Percentiles rank a stretch among this genome's conserved stretches.
Evolutionary conservation across 305 asterid species (phyloP).

Genomic region (Plantago coronopus): DNA sequence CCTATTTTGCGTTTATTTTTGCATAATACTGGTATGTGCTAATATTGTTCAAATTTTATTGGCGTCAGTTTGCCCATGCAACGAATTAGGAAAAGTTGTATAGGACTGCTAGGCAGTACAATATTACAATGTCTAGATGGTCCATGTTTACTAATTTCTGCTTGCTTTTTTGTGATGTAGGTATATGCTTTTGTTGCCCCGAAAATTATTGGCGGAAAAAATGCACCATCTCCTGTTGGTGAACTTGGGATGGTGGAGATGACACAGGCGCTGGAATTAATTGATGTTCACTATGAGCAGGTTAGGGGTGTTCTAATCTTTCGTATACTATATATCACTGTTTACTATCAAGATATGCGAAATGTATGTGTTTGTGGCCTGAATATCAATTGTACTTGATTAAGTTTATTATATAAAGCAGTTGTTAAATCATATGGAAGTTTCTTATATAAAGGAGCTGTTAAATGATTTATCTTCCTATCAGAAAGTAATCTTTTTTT

Average conservation of each 20-base stretch:
- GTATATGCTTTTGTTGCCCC: slow-evolving; percentile 97
- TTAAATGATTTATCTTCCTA: no score
- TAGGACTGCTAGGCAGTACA: background rate
- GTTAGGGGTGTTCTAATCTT: slow-evolving; percentile 28
- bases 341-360: background rate
- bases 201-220: slow-evolving; percentile 86
- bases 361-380: background rate
- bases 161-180: slow-evolving; percentile 35
- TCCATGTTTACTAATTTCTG: slow-evolving; percentile 15
- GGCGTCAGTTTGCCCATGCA: slow-evolving; percentile 34
- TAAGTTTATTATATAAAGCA: no score
- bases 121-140: background rate
- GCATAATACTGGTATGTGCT: slow-evolving; percentile 69
- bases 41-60: slow-evolving; percentile 87
- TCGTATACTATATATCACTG: slow-evolving; percentile 4
- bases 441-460: no score
- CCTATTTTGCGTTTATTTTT: slow-evolving; percentile 12
- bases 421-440: no score
- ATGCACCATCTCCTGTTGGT: slow-evolving; percentile 94
- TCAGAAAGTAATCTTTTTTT: no score
- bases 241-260: slow-evolving; percentile 99
- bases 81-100: background rate
- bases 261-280: slow-evolving; percentile 88
- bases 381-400: no score
- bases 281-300: slow-evolving; percentile 81